Percentiles rank a stretch among this genome's conserved stretches.
Conservation (phyloP, 768 basidiomycete species). For the Agaricus blazei region DNA sequence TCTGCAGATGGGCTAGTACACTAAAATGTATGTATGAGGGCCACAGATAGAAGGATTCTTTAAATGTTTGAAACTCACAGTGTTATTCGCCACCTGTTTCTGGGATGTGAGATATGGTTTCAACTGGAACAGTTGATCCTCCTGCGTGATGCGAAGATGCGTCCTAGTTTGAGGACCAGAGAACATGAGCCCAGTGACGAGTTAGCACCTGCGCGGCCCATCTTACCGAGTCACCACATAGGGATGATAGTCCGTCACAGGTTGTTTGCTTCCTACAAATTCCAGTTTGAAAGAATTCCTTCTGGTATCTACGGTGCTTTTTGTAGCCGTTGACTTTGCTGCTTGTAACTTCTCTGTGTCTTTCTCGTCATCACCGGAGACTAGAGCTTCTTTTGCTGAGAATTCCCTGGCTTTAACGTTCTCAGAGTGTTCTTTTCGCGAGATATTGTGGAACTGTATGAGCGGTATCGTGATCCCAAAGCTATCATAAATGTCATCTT, state of each 20-base stretch:
- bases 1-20: neutral
- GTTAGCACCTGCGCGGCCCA: too few species aligned
- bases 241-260: conserved; percentile 23
- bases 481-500: conserved; percentile 26
- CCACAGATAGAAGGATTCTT: neutral
- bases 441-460: conserved; percentile 26
- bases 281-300: neutral
- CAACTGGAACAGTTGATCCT: conserved; percentile 24
- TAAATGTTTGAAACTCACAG: conserved; percentile 14
- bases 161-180: conserved; percentile 18
- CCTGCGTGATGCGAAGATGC: conserved; percentile 26
- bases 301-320: neutral
- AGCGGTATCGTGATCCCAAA: conserved; percentile 30
- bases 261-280: conserved; percentile 13
- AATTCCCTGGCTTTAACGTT: too few species aligned
- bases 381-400: too few species aligned
- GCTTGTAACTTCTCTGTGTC: too few species aligned
- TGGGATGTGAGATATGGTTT: conserved; percentile 23
- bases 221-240: conserved; percentile 30
- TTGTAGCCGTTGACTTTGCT: too few species aligned
- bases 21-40: neutral
- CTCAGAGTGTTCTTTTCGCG: conserved; percentile 5
- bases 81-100: conserved; percentile 14
- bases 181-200: neutral
- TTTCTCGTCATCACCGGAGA: too few species aligned